Base-by-base conservation (phyloP, 129 eudicot genomes). In the Logfia minima region DNA sequence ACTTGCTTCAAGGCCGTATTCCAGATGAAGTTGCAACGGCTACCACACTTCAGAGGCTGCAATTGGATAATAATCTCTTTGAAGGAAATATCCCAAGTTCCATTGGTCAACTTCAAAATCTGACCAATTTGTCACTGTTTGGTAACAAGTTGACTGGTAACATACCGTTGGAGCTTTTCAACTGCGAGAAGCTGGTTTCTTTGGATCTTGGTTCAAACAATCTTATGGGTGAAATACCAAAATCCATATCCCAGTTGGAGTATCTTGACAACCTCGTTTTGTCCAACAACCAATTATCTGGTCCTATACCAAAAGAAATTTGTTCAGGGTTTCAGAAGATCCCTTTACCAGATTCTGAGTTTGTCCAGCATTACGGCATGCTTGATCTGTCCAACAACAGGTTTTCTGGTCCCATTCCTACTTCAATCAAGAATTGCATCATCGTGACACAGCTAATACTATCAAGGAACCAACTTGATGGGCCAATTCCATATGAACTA, bases 301-400 rank as follows among this genome's bases (percentile, higher is more conserved):
- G 97, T 63, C 65, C 87, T 43, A 89, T 93, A 74, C 98, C 96
- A 8, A 80, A 86, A 41, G 97, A 93, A 72, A 91, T 93, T 67
- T 93, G 98, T 80, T 87, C 91, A 10, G 96, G 97, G 8, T 93
- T 91, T 78, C 98, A 91, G 62, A 87, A 88, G 79, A 87, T 85
- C 19, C 84, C 88, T 35, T 80, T 89, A 75, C 93, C 98, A 4
- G 97, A 93, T 77, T 93, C 98, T 13, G 97, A 93, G 84, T 93
- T 84, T 61, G 26, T 72, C 52, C 98, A 93, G 90, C 98, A 93
- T 66, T 91, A 91, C 62, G 98, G 98, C 16, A 87, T 86, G 98
- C 91, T 93, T 77, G 97, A 93, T 87, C 86, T 91, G 39, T 93
- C 98, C 16, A 71, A 87, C 74, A 93, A 93, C 64, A 67, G 79